Percentiles rank a stretch among this genome's conserved stretches.
Evolutionary conservation across 352 stramenopile species (phyloP).

Genomic region (Phytophthora vignae): DNA sequence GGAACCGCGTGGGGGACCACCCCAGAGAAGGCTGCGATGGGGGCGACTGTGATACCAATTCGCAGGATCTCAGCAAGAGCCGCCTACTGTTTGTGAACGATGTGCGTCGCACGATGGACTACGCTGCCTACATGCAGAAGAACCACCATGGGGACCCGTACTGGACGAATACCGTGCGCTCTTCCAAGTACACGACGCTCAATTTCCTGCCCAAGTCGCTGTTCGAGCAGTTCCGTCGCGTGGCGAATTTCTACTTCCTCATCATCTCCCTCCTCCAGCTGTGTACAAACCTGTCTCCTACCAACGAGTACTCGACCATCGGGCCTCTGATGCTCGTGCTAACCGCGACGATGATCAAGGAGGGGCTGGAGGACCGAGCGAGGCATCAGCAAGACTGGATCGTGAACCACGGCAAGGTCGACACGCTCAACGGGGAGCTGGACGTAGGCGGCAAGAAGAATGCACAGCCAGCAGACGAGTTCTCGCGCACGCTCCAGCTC

Average conservation of each 20-base stretch:
- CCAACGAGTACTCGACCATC: conserved; percentile 90
- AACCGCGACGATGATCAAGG: conserved; percentile 87
- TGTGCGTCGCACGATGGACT: conserved; percentile 63
- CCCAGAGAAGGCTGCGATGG: background rate
- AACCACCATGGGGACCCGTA: conserved; percentile 47
- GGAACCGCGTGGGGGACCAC: conserved; percentile 18
- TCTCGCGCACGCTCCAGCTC: conserved; percentile 16
- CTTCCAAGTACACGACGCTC: conserved; percentile 95
- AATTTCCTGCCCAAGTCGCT: conserved; percentile 97
- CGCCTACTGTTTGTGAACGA: conserved; percentile 83
- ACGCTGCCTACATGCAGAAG: conserved; percentile 62
- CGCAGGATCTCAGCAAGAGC: conserved; percentile 47
- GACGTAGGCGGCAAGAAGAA: conserved; percentile 7
- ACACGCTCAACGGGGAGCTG: conserved; percentile 32
- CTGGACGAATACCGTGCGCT: conserved; percentile 73
- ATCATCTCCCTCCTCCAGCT: conserved; percentile 96
- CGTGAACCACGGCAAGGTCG: conserved; percentile 73
- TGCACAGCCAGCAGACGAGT: conserved; percentile 2
- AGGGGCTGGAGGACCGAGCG: conserved; percentile 78
- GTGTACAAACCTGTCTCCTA: conserved; percentile 87
- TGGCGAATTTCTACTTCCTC: conserved; percentile 98
- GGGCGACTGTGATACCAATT: conserved; percentile 1
- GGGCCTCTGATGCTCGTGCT: conserved; percentile 83
- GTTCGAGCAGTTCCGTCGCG: conserved; percentile 95
- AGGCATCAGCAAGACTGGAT: conserved; percentile 78